A percentile compares a stretch with the other conserved stretches of the same genome.
Conservation (phyloP, 2,329 filamentous ascomycete genomes). For the Neodidymelliopsis sp. region DNA sequence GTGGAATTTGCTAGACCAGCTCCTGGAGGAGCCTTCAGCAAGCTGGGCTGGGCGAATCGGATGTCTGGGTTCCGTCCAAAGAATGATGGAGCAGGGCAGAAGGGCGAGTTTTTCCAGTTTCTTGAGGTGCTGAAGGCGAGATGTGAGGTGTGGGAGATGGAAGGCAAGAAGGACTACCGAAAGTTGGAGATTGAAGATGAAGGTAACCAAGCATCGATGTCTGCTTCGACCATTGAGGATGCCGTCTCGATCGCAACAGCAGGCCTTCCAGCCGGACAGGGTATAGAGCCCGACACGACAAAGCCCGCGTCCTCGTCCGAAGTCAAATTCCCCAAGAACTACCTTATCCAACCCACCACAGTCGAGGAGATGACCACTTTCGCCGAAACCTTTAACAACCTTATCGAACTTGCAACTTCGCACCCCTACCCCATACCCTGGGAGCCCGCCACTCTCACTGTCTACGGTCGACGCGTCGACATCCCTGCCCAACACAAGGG, state of each 20-base stretch:
- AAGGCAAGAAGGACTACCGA: constrained; percentile 73
- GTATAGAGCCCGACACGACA: constrained; percentile 2
- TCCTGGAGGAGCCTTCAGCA: constrained; percentile 28
- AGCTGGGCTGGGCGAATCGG: constrained; percentile 53
- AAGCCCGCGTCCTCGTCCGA: neutral
- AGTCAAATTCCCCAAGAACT: constrained; percentile 42
- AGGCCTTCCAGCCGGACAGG: neutral
- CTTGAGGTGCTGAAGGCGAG: constrained; percentile 77
- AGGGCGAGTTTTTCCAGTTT: constrained; percentile 78
- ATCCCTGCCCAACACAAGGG: constrained; percentile 67
- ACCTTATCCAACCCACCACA: constrained; percentile 41
- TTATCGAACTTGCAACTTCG: constrained; percentile 29
- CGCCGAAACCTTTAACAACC: constrained; percentile 30
- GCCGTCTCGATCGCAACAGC: constrained; percentile 3
- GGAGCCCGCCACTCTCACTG: constrained; percentile 54
- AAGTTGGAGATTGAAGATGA: constrained; percentile 53
- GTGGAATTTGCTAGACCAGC: constrained; percentile 69
- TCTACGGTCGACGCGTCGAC: constrained; percentile 70
- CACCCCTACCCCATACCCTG: constrained; percentile 53
- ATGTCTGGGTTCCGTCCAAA: constrained; percentile 55
- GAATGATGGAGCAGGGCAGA: constrained; percentile 51
- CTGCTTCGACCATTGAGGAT: neutral
- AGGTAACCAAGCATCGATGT: neutral
- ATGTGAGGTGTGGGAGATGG: constrained; percentile 87
- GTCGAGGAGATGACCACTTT: constrained; percentile 30